Conservation (phyloP, 1,284 basidiomycete genomes). For the Ceratobasidium sp. region DNA sequence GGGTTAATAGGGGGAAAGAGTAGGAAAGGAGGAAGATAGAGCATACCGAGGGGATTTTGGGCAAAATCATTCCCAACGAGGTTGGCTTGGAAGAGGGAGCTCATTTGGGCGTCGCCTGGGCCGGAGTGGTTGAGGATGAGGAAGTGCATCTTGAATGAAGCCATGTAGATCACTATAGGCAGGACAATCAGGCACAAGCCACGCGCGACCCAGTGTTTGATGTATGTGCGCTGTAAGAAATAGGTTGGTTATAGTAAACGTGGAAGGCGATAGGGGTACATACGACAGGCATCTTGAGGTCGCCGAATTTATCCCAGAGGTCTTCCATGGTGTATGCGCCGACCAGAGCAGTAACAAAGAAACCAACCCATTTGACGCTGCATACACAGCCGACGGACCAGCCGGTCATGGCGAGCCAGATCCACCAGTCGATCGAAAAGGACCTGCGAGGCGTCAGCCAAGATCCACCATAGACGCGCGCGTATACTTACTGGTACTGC, state of each 20-base stretch:
- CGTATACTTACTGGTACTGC: constrained; percentile 78
- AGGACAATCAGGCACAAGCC: constrained; percentile 87
- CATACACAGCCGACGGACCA: constrained; percentile 95
- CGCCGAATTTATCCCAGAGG: constrained; percentile 98
- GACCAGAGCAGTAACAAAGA: constrained; percentile 94
- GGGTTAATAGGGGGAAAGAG: background rate
- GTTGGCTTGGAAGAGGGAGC: constrained; percentile 98
- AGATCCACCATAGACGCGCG: background rate
- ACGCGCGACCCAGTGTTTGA: constrained; percentile 91
- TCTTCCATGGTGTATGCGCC: constrained; percentile 98
- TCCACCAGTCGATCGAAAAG: constrained; percentile 96
- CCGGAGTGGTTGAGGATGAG: constrained; percentile 93
- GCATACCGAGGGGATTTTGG: constrained; percentile 81
- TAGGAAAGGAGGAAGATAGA: constrained; percentile 11
- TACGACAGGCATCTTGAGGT: constrained; percentile 90
- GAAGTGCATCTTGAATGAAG: constrained; percentile 96
- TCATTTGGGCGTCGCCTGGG: constrained; percentile 98
- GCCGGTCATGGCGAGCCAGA: constrained; percentile 92
- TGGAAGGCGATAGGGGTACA: constrained; percentile 51
- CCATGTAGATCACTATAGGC: constrained; percentile 91
- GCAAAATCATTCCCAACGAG: constrained; percentile 93
- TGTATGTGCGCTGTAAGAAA: constrained; percentile 70
- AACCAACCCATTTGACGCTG: constrained; percentile 96
- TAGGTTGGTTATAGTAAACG: no score
- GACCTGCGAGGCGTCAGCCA: constrained; percentile 61